phyloP scores from a whole-genome alignment of 2,329 filamentous ascomycete genomes.

The Clarireedia homoeocarpa region DNA sequence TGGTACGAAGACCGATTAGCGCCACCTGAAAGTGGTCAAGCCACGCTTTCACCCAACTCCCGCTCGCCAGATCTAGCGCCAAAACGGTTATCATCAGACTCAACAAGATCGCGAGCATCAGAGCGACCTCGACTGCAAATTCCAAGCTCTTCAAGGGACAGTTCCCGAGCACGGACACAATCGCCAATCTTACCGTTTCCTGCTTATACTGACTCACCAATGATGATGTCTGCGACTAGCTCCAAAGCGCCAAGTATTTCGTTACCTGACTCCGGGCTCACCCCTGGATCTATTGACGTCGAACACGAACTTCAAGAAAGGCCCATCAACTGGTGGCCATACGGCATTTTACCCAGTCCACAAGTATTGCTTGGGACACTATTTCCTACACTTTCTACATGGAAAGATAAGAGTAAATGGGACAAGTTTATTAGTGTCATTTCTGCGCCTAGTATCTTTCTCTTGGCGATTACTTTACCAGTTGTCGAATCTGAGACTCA shows the following conservation, averaged over 20 bases:
- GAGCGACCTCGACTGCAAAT: constrained; percentile 24
- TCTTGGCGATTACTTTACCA: constrained; percentile 83
- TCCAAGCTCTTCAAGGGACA: constrained; percentile 25
- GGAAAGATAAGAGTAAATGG: constrained; percentile 75
- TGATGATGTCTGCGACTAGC: constrained; percentile 21
- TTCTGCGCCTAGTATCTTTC: constrained; percentile 82
- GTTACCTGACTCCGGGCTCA: constrained; percentile 22
- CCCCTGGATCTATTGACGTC: constrained; percentile 19
- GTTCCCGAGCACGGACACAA: constrained; percentile 16
- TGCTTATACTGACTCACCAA: constrained; percentile 27
- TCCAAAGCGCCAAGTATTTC: constrained; percentile 26
- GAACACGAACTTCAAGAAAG: constrained; percentile 18
- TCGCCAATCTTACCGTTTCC: constrained; percentile 28
- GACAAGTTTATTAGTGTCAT: constrained; percentile 75
- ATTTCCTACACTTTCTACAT: constrained; percentile 80
- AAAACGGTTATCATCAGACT: constrained; percentile 10
- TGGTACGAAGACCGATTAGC: constrained; percentile 35
- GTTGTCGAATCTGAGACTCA: constrained; percentile 70
- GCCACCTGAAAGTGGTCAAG: constrained; percentile 33
- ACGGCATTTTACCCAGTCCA: constrained; percentile 63
- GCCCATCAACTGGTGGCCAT: constrained; percentile 73
- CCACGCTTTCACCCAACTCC: constrained; percentile 14
- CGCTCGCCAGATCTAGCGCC: neutral
- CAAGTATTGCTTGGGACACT: constrained; percentile 64
- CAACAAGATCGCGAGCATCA: constrained; percentile 13